These are phyloP conservation scores for Macroventuria anomochaeta DNA, from an alignment of 2,329 filamentous ascomycete species.

Conservation along the genomic window DNA sequence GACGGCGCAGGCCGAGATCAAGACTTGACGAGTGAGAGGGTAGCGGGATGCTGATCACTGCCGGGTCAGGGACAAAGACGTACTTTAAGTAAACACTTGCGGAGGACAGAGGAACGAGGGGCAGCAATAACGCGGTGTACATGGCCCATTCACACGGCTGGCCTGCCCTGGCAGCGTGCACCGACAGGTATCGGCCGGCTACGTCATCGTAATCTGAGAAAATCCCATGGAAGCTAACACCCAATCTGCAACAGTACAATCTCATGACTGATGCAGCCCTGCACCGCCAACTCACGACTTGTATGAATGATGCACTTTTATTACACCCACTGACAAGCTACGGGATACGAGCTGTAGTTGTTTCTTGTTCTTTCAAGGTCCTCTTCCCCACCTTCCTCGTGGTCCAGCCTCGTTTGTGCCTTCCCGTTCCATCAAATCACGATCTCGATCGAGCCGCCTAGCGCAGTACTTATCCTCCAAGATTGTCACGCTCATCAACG, in stretches of 20 bases:
- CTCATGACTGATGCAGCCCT: conserved; percentile 3
- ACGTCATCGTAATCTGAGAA: conserved; percentile 18
- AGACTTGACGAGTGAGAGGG: conserved; percentile 26
- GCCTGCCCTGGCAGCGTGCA: conserved; percentile 15
- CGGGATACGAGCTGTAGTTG: not conserved
- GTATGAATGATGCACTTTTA: conserved; percentile 8
- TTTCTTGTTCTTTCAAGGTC: not conserved
- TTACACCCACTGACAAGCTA: not conserved
- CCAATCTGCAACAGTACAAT: conserved; percentile 14
- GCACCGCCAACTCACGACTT: conserved; percentile 14
- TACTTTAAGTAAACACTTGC: conserved; percentile 19
- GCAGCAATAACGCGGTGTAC: conserved; percentile 17
- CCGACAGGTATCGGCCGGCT: conserved; percentile 11
- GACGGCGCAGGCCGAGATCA: conserved; percentile 20
- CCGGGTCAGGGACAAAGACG: conserved; percentile 28
- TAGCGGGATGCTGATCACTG: conserved; percentile 36
- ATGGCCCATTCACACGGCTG: conserved; percentile 8
- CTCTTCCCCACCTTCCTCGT: conserved; percentile 8
- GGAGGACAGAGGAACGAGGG: conserved; percentile 21
- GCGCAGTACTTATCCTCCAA: not conserved
- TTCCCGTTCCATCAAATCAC: not conserved
- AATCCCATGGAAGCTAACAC: conserved; percentile 13
- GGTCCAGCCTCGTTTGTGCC: conserved; percentile 1
- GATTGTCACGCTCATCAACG: not conserved
- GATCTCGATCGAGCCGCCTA: conserved; percentile 11